Base-by-base conservation (phyloP, 805 yeast genomes). In the Kuraishia floccosa region DNA sequence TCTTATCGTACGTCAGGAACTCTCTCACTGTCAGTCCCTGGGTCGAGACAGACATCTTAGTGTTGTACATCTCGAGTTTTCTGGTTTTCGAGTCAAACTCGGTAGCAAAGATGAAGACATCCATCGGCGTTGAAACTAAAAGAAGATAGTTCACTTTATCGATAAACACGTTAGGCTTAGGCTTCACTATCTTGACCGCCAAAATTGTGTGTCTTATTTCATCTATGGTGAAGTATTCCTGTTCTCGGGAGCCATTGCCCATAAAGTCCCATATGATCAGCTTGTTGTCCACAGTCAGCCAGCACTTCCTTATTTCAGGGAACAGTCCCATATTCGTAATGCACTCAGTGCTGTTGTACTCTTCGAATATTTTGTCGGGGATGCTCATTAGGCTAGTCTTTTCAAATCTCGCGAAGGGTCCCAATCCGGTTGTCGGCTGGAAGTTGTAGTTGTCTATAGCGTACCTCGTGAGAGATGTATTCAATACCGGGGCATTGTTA, bases 251-350 rank as follows among this genome's bases (percentile, higher is more conserved):
- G 3, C 65, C 64, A 9, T 73, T 63, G 35, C 68, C 70, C 28
- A 38, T 38, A 47, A 78, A 74, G 50, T 86, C 79, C 97, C 97
- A 91, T 16, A 93, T 63, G 21, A 81, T 70, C 43, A 89, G 61
- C 43, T 80, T 79, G 49, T 79, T 78, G 46, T 85, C 96, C 20
- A 77, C 72, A 3, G 80, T 73, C 20, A 89, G 67, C 96, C 96
- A 91, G 10, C 87, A 74, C 36, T 94, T 72, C 38, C 73, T 70
- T 19, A 91, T 66, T 35, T 80, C 86, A 0, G 87, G 72, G 41
- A 91, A 76, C 17, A 86, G 56, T 10, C 98, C 98, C 74, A 83
- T 76, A 36, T 76, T 74, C 24, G 86, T 73, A 29, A 65, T 65
- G 32, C 74, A 67, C 44, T 80, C 76, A 5, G 82, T 66, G 30